Conservation (phyloP, 495 filamentous ascomycete genomes). For the Jackrogersella multiformis region DNA sequence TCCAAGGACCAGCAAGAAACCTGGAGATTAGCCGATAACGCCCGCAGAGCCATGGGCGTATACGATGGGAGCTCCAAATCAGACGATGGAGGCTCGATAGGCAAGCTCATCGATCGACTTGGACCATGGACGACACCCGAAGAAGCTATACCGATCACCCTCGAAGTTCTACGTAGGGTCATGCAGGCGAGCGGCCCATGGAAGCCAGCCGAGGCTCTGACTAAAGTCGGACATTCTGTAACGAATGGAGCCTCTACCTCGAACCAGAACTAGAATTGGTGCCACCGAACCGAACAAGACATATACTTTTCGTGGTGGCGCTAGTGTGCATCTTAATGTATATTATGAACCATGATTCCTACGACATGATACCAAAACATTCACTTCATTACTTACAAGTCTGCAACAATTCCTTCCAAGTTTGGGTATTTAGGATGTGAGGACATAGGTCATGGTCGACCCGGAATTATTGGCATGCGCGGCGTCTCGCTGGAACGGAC, state of each 20-base stretch:
- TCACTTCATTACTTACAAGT: constrained; percentile 7
- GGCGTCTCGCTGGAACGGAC: constrained; percentile 39
- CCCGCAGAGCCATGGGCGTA: constrained; percentile 37
- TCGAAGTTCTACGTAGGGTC: constrained; percentile 41
- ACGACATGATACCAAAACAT: constrained; percentile 38
- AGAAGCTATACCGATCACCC: constrained; percentile 40
- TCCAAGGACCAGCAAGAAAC: constrained; percentile 38
- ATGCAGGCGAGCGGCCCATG: constrained; percentile 35
- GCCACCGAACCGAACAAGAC: not conserved
- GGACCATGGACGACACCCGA: constrained; percentile 46
- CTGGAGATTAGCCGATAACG: constrained; percentile 37
- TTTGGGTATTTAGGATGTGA: constrained; percentile 20
- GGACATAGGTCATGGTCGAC: constrained; percentile 28
- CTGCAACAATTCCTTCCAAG: constrained; percentile 20
- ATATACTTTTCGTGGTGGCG: not conserved
- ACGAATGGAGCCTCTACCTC: constrained; percentile 27
- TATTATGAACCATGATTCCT: constrained; percentile 43
- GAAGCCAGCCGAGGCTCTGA: constrained; percentile 39
- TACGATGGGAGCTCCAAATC: constrained; percentile 37
- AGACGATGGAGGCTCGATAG: constrained; percentile 39
- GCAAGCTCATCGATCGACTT: constrained; percentile 46
- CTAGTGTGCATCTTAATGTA: constrained; percentile 34
- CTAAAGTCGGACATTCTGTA: constrained; percentile 26
- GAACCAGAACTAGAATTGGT: constrained; percentile 7
- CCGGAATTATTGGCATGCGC: constrained; percentile 24